phyloP scores from a whole-genome alignment of 2,329 filamentous ascomycete genomes.

The Colletotrichum incanum region DNA sequence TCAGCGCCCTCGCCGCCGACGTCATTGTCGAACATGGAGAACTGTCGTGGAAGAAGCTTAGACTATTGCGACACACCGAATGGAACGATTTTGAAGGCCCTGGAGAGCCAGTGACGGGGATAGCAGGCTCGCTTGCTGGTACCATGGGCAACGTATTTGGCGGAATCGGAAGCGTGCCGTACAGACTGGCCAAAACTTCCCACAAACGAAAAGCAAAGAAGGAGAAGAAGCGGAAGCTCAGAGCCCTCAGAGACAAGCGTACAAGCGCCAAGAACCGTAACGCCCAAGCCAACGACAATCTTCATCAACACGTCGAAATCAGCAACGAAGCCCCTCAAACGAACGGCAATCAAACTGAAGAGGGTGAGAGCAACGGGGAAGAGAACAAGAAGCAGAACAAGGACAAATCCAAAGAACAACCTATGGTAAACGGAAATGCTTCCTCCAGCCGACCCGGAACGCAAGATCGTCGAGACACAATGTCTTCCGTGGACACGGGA shows the following conservation, averaged over 20 bases:
- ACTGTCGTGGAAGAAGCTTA: slow-evolving; percentile 74
- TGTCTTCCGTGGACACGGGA: slow-evolving; percentile 41
- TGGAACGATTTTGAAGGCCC: slow-evolving; percentile 86
- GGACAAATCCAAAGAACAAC: slow-evolving; percentile 17
- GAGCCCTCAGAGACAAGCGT: slow-evolving; percentile 48
- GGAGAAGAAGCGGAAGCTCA: slow-evolving; percentile 64
- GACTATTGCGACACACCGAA: slow-evolving; percentile 76
- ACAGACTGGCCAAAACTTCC: slow-evolving; percentile 71
- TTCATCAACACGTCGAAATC: slow-evolving; percentile 42
- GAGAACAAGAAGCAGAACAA: slow-evolving; percentile 24
- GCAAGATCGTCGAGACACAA: slow-evolving; percentile 43
- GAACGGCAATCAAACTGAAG: not conserved
- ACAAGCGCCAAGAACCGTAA: slow-evolving; percentile 33
- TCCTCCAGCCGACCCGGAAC: slow-evolving; percentile 22
- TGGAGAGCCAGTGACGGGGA: slow-evolving; percentile 79
- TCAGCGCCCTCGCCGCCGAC: slow-evolving; percentile 77
- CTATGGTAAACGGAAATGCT: slow-evolving; percentile 18
- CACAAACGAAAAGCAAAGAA: slow-evolving; percentile 68
- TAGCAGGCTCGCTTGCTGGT: slow-evolving; percentile 73
- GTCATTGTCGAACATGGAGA: slow-evolving; percentile 74
- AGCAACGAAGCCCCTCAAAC: slow-evolving; percentile 26
- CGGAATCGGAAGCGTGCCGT: slow-evolving; percentile 77
- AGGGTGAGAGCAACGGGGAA: slow-evolving; percentile 10
- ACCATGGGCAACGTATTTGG: slow-evolving; percentile 72
- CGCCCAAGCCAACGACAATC: slow-evolving; percentile 24